Conservation (phyloP, 176 grass and related monocot species). For the Dendrocalamus sinicus region DNA sequence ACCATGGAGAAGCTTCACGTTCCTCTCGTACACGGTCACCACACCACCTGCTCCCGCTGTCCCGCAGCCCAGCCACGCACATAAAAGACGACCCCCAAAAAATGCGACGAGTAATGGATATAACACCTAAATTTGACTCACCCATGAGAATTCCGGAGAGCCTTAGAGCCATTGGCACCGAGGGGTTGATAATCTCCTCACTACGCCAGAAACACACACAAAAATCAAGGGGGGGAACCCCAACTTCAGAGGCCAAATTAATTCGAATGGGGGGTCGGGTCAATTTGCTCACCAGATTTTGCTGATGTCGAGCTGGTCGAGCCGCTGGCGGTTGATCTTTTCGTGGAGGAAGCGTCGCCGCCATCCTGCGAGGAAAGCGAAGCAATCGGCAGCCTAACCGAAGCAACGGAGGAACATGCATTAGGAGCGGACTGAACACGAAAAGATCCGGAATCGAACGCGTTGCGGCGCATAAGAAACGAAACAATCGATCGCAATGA, state of each 20-base stretch:
- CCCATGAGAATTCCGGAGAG: constrained; percentile 97
- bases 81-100: neutral
- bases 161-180: constrained; percentile 92
- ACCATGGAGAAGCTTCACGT: constrained; percentile 91
- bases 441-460: neutral
- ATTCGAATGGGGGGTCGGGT: neutral
- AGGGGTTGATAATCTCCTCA: constrained; percentile 92
- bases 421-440: too few relatives aligned
- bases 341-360: constrained; percentile 66
- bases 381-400: too few relatives aligned
- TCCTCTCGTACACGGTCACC: constrained; percentile 92
- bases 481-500: neutral
- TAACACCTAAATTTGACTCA: constrained; percentile 1
- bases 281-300: constrained; percentile 71
- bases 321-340: constrained; percentile 83
- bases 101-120: constrained; percentile 5
- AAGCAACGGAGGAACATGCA: too few relatives aligned
- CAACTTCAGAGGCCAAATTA: neutral
- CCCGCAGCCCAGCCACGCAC: neutral
- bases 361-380: constrained; percentile 64
- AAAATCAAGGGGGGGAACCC: neutral
- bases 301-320: constrained; percentile 95
- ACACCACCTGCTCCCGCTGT: constrained; percentile 92
- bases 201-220: constrained; percentile 36
- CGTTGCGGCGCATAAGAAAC: neutral